Base-by-base conservation (phyloP, 495 filamentous ascomycete genomes). In the Penicillium cinerascens region DNA sequence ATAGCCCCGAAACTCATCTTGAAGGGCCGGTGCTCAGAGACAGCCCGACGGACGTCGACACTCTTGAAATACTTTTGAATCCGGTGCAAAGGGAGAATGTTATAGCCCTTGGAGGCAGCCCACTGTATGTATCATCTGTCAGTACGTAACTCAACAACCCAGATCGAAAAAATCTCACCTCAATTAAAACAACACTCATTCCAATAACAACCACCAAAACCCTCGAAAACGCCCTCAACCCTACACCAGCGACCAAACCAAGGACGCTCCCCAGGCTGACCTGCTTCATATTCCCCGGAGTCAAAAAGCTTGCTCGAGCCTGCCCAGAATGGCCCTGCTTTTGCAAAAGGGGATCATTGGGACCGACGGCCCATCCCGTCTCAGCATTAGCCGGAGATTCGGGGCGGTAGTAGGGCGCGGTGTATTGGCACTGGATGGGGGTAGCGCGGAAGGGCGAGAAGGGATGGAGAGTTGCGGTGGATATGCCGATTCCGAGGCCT, bases 1-100 rank as follows among this genome's bases (percentile, higher is more conserved):
- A 87, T 87, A 5, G 74, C 56, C 9, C 86, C 89, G 61, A 93
- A 92, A 36, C 82, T 84, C 8, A 92, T 59, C 76, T 92, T 93
- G 63, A 95, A 89, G 0, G 85, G 85, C 17, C 81, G 74, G 63
- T 92, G 80, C 51, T 84, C 77, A 55, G 81, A 79, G 49, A 93
- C 67, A 4, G 82, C 78, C 1, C 76, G 76, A 21, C 75, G 64
- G 43, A 88, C n/a, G 61, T 87, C 73, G 21, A 82, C 75, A 13
- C 65, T 65, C 65, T 77, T 80, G 21, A 85, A 70, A 56, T 81
- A 84, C 47, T 75, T 70, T 53, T 87, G 82, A 47, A 89, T 53
- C n/a, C 70, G 56, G 60, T 75, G 56, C 66, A 84, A 68, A 35
- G 87, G 79, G 56, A 95, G 57, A 27, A 93, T 54, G 60, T 89